Evolutionary conservation across 2,329 filamentous ascomycete genomes (phyloP).

Genomic region (Aureobasidium namibiae): DNA sequence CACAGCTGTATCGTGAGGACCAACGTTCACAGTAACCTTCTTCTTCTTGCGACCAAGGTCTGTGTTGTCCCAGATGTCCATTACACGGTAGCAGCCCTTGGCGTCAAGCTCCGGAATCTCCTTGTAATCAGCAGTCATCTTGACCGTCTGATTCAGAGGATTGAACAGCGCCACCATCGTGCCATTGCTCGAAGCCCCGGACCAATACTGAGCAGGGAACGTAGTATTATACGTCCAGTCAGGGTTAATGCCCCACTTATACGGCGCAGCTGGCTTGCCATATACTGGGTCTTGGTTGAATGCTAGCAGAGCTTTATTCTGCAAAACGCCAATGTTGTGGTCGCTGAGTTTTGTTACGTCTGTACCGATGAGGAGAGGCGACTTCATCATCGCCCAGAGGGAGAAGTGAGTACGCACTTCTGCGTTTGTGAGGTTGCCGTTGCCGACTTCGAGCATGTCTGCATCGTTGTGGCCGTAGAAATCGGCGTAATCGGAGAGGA

Average conservation of each 20-base stretch:
- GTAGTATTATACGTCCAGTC: background rate
- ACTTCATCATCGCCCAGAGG: conserved; percentile 46
- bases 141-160: background rate
- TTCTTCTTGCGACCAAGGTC: background rate
- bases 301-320: conserved; percentile 37
- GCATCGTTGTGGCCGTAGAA: conserved; percentile 44
- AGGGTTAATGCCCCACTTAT: background rate
- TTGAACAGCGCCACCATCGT: background rate
- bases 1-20: background rate
- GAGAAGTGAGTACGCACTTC: conserved; percentile 48
- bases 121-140: background rate
- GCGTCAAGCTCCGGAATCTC: background rate
- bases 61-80: background rate
- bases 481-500: conserved; percentile 36
- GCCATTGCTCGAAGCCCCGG: background rate
- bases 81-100: background rate
- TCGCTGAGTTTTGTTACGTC: conserved; percentile 34
- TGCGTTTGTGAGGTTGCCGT: conserved; percentile 35
- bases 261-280: background rate
- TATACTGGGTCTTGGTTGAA: conserved; percentile 38
- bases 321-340: conserved; percentile 28
- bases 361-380: conserved; percentile 42
- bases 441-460: conserved; percentile 47
- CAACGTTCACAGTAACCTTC: background rate
- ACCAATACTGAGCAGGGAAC: background rate